Percentiles rank a stretch among this genome's conserved stretches.
phyloP scores from a whole-genome alignment of 306 rosid species.

The Hylodesmum podocarpum region DNA sequence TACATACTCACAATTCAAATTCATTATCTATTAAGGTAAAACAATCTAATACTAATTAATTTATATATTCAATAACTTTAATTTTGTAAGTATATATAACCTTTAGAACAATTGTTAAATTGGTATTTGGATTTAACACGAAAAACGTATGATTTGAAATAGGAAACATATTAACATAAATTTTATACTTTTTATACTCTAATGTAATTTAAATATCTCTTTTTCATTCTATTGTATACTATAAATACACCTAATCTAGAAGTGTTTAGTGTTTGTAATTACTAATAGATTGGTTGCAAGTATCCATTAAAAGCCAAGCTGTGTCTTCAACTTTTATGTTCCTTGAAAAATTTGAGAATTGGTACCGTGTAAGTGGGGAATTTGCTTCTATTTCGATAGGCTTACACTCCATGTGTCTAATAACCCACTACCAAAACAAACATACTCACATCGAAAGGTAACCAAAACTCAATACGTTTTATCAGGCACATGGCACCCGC shows the following conservation, averaged over 20 bases:
- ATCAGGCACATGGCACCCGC: slow-evolving; percentile 43
- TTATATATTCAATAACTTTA: too few species aligned
- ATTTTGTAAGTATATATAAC: not conserved
- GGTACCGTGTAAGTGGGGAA: slow-evolving; percentile 24
- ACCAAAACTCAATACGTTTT: slow-evolving; percentile 27
- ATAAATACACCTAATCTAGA: too few species aligned
- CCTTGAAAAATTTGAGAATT: not conserved
- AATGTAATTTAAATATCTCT: too few species aligned
- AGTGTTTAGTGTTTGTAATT: not conserved
- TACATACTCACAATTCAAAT: too few species aligned
- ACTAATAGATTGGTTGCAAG: not conserved
- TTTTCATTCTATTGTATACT: too few species aligned
- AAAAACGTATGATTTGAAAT: too few species aligned
- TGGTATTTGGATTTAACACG: not conserved
- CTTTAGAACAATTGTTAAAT: not conserved
- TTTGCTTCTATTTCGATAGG: slow-evolving; percentile 25
- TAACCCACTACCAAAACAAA: slow-evolving; percentile 26
- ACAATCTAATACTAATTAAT: too few species aligned
- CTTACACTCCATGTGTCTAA: slow-evolving; percentile 22
- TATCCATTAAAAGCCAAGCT: slow-evolving; percentile 11
- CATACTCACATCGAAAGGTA: not conserved
- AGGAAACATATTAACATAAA: too few species aligned
- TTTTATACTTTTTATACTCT: too few species aligned
- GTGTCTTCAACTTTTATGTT: slow-evolving; percentile 31
- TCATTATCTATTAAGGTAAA: too few species aligned